A percentile compares a stretch with the other conserved stretches of the same genome.
Conservation (phyloP, 768 basidiomycete species). For the Exsudoporus frostii region DNA sequence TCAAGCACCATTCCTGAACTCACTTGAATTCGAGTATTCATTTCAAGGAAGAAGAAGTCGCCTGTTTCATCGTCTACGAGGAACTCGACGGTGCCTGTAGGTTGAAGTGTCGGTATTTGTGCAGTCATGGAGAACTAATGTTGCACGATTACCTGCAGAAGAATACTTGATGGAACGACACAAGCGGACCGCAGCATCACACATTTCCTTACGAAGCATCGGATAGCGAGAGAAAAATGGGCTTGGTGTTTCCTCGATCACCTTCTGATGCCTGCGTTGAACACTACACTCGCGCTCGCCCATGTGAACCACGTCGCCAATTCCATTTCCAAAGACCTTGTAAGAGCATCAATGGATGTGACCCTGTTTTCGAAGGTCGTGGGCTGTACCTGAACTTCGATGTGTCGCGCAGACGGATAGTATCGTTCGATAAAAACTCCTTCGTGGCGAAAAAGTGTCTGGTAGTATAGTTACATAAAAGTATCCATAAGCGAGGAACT, state of each 20-base stretch:
- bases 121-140: not conserved
- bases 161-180: conserved; percentile 50
- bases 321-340: conserved; percentile 66
- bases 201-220: conserved; percentile 46
- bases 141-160: conserved; percentile 47
- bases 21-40: conserved; percentile 67
- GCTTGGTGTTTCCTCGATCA: conserved; percentile 68
- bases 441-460: conserved; percentile 48
- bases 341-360: conserved; percentile 2
- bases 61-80: conserved; percentile 52
- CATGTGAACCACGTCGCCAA: conserved; percentile 56
- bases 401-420: conserved; percentile 52
- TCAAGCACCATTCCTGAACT: not conserved
- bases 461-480: not conserved
- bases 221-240: conserved; percentile 49
- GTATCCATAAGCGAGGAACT: not conserved
- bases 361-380: not conserved
- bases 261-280: conserved; percentile 69
- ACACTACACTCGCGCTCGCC: conserved; percentile 70
- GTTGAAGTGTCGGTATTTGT: not conserved
- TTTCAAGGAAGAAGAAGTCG: conserved; percentile 65
- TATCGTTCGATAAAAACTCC: conserved; percentile 63
- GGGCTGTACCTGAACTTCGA: conserved; percentile 56
- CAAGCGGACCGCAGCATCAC: conserved; percentile 49
- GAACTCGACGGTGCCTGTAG: conserved; percentile 63